phyloP scores from a whole-genome alignment of 495 filamentous ascomycete genomes.

The Penicillium chermesinum region DNA sequence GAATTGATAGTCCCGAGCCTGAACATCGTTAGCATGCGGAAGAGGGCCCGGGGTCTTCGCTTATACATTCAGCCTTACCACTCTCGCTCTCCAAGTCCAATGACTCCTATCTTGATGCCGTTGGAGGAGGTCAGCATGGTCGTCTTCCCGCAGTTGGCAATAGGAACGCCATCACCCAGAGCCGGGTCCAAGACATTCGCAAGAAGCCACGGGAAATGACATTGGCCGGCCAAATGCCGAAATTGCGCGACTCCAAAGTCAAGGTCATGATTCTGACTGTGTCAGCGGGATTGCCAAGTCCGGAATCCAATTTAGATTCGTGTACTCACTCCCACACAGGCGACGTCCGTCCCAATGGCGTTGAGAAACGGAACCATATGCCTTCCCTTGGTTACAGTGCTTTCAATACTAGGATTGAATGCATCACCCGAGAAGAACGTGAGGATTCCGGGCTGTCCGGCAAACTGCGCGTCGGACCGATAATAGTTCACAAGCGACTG shows the following conservation, averaged over 20 bases:
- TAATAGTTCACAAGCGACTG: slow-evolving; percentile 74
- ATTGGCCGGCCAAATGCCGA: slow-evolving; percentile 63
- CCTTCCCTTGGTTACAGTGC: slow-evolving; percentile 75
- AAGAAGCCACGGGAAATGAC: slow-evolving; percentile 83
- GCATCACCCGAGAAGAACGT: slow-evolving; percentile 90
- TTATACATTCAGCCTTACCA: slow-evolving; percentile 36
- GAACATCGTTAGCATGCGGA: background rate
- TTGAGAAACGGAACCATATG: slow-evolving; percentile 92
- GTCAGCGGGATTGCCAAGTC: slow-evolving; percentile 10
- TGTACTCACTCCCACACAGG: slow-evolving; percentile 68
- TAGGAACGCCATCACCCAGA: slow-evolving; percentile 59
- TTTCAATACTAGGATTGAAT: slow-evolving; percentile 86
- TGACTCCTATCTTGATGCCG: slow-evolving; percentile 78
- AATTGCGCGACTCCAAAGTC: slow-evolving; percentile 88
- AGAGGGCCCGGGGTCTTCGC: background rate
- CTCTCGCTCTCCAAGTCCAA: slow-evolving; percentile 75
- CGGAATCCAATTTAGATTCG: background rate
- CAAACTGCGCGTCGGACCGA: slow-evolving; percentile 51
- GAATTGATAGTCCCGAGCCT: slow-evolving; percentile 86
- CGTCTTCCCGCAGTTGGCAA: slow-evolving; percentile 65
- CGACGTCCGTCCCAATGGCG: slow-evolving; percentile 64
- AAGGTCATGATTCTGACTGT: slow-evolving; percentile 73
- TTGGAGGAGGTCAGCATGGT: slow-evolving; percentile 71
- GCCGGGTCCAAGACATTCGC: slow-evolving; percentile 81
- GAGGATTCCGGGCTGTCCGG: slow-evolving; percentile 57